Evolutionary conservation across 2,329 filamentous ascomycete genomes (phyloP).

Genomic region (Alternaria brassicae): DNA sequence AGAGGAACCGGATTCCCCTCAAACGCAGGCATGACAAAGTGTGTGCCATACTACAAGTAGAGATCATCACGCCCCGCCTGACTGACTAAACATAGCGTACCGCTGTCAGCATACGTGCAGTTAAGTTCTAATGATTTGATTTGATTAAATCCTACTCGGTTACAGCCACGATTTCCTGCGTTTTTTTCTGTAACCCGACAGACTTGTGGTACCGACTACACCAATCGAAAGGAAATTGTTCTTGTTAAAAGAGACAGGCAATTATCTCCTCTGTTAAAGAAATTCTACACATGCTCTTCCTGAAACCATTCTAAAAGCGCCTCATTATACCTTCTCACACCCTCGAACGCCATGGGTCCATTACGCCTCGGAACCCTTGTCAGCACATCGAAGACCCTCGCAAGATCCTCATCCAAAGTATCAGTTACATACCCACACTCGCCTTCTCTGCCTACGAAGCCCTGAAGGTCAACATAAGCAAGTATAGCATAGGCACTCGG

Average conservation of each 20-base stretch:
- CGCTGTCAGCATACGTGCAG: not conserved
- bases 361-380: too few species aligned
- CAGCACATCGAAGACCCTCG: slow-evolving; percentile 17
- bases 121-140: not conserved
- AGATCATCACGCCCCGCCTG: not conserved
- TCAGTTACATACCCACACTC: not conserved
- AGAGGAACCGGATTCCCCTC: not conserved
- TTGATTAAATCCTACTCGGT: not conserved
- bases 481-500: slow-evolving; percentile 1
- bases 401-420: slow-evolving; percentile 13
- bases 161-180: not conserved
- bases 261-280: not conserved
- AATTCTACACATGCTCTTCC: not conserved
- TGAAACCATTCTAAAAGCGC: slow-evolving; percentile 17
- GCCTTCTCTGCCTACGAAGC: not conserved
- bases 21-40: not conserved
- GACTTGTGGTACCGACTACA: not conserved
- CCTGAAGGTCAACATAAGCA: slow-evolving; percentile 9
- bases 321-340: slow-evolving; percentile 13
- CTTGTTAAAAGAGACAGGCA: not conserved
- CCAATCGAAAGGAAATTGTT: not conserved
- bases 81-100: too few species aligned
- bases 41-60: not conserved
- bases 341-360: slow-evolving; percentile 13
- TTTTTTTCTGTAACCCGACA: not conserved